Conservation (phyloP, 257 asterid species). For the Gentiana dahurica region DNA sequence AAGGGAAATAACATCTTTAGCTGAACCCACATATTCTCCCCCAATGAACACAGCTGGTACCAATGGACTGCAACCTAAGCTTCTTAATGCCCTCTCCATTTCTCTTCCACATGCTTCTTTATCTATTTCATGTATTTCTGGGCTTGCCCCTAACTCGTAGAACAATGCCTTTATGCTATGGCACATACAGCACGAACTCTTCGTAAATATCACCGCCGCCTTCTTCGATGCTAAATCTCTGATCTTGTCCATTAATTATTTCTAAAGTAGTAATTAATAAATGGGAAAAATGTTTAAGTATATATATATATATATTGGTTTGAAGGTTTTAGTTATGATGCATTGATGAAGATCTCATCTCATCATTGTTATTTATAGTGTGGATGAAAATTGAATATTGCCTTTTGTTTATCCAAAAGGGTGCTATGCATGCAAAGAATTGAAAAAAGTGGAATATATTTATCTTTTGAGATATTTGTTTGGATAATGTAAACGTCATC, state of each 20-base stretch:
- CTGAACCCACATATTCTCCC: constrained; percentile 56
- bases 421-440: constrained; percentile 5
- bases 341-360: not conserved
- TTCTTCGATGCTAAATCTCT: constrained; percentile 58
- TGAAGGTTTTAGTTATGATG: not conserved
- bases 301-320: not conserved
- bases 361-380: constrained; percentile 45
- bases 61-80: constrained; percentile 56
- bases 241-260: constrained; percentile 39
- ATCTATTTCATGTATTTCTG: constrained; percentile 63
- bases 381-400: constrained; percentile 22
- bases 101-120: constrained; percentile 45
- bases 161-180: constrained; percentile 72
- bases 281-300: not conserved
- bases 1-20: constrained; percentile 50
- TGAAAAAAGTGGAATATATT: constrained; percentile 16
- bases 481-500: constrained; percentile 25
- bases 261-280: not conserved
- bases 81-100: constrained; percentile 52
- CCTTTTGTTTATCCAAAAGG: constrained; percentile 16
- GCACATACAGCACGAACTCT: constrained; percentile 88
- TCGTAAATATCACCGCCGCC: constrained; percentile 71
- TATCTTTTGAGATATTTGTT: constrained; percentile 23
- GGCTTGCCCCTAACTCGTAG: constrained; percentile 71
- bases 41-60: constrained; percentile 78